Conservation (phyloP, 352 stramenopile species). For the Globisporangium ultimum region DNA sequence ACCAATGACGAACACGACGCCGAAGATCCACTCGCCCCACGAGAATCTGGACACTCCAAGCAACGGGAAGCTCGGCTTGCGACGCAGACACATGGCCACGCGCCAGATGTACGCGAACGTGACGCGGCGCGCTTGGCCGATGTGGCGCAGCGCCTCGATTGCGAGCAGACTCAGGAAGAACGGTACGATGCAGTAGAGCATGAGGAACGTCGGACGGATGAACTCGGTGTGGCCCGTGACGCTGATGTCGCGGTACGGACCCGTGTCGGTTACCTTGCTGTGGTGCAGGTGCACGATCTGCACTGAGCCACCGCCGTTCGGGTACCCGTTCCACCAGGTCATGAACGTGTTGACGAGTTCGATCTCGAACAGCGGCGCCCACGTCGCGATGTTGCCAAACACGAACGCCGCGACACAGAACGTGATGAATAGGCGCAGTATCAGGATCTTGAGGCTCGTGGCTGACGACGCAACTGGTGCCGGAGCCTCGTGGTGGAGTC, state of each 20-base stretch:
- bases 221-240: conserved; percentile 63
- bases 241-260: conserved; percentile 45
- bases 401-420: conserved; percentile 40
- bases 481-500: not conserved
- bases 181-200: conserved; percentile 63
- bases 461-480: conserved; percentile 2
- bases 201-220: conserved; percentile 58
- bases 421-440: conserved; percentile 29
- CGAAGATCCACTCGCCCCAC: conserved; percentile 54
- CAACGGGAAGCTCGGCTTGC: conserved; percentile 40
- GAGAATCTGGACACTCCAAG: conserved; percentile 43
- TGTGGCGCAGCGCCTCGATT: conserved; percentile 46
- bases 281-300: conserved; percentile 27
- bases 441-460: conserved; percentile 6
- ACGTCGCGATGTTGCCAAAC: conserved; percentile 63
- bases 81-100: conserved; percentile 40
- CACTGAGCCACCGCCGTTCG: conserved; percentile 14
- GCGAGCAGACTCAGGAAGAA: conserved; percentile 51
- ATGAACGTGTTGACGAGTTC: conserved; percentile 50
- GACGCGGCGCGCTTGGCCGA: conserved; percentile 34
- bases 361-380: conserved; percentile 48
- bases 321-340: conserved; percentile 60
- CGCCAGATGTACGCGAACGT: conserved; percentile 35
- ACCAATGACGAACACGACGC: conserved; percentile 47
- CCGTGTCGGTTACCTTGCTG: conserved; percentile 43